Conservation (phyloP, 1,139 yeast species). For the Candida anutae region DNA sequence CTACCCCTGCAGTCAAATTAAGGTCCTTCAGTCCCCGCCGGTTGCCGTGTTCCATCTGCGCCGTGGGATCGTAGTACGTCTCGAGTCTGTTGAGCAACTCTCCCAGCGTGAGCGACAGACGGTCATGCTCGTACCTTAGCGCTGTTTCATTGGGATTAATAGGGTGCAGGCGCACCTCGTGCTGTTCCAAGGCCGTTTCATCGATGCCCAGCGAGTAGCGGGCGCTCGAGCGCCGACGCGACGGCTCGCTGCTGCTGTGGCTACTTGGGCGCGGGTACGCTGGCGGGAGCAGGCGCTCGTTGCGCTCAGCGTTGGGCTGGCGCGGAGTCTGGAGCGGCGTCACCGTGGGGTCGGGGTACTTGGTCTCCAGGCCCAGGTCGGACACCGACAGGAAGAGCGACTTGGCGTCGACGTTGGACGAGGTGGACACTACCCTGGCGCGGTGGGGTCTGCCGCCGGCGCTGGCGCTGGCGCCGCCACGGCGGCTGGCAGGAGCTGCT, state of each 20-base stretch:
- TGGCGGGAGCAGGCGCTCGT: background rate
- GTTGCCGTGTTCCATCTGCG: background rate
- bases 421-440: slow-evolving; percentile 9
- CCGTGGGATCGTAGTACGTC: background rate
- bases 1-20: slow-evolving; percentile 22
- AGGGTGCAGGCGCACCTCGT: slow-evolving; percentile 6
- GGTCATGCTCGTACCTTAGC: slow-evolving; percentile 7
- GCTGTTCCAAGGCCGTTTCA: slow-evolving; percentile 4
- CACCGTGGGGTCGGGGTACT: background rate
- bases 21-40: background rate
- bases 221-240: too few relatives aligned
- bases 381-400: slow-evolving; percentile 6
- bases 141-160: slow-evolving; percentile 12
- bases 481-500: background rate
- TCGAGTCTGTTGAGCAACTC: slow-evolving; percentile 27
- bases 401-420: slow-evolving; percentile 9
- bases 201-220: background rate
- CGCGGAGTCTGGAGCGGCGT: background rate
- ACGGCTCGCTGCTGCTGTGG: slow-evolving; percentile 1
- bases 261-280: slow-evolving; percentile 3
- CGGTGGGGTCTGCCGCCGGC: slow-evolving; percentile 12
- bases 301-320: background rate
- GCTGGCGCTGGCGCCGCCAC: slow-evolving; percentile 11
- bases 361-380: background rate
- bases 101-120: slow-evolving; percentile 28